phyloP scores from a whole-genome alignment of 306 rosid genomes.

The Alnus rubra region DNA sequence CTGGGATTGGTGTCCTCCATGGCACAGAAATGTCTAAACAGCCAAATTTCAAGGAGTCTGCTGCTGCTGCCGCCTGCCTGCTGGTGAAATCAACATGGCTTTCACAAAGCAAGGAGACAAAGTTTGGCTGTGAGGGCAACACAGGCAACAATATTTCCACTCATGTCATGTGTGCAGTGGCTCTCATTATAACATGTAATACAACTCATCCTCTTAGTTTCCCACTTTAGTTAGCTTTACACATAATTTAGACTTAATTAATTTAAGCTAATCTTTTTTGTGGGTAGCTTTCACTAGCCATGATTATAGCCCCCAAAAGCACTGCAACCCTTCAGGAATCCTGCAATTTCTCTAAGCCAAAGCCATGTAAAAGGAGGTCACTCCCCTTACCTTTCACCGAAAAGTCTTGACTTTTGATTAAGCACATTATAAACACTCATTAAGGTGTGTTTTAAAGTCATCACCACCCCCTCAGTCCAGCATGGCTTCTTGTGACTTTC shows the following conservation, averaged over 20 bases:
- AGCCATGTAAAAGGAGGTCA: conserved; percentile 28
- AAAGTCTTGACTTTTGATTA: conserved; percentile 79
- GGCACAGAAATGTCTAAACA: background rate
- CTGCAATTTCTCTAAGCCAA: conserved; percentile 54
- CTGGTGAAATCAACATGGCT: background rate
- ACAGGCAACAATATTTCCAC: background rate
- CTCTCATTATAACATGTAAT: conserved; percentile 48
- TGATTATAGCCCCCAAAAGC: conserved; percentile 81
- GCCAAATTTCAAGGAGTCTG: no score
- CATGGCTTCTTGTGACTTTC: conserved; percentile 65
- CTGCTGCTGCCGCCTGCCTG: no score
- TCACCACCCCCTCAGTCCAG: conserved; percentile 41
- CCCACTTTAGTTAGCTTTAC: conserved; percentile 57
- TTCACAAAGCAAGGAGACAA: conserved; percentile 9
- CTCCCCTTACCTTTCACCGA: conserved; percentile 75
- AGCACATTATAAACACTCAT: conserved; percentile 52
- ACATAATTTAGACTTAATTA: conserved; percentile 39
- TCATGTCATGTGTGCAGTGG: conserved; percentile 18
- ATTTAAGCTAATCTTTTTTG: conserved; percentile 46
- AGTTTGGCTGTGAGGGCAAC: background rate
- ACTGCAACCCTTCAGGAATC: conserved; percentile 55
- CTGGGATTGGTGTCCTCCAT: conserved; percentile 1
- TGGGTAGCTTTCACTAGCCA: conserved; percentile 55
- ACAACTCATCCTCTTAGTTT: conserved; percentile 43
- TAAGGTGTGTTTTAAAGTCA: conserved; percentile 52